These are phyloP conservation scores for Phylloporus sp. DNA, from an alignment of 768 basidiomycete genomes.

Conservation along the genomic window DNA sequence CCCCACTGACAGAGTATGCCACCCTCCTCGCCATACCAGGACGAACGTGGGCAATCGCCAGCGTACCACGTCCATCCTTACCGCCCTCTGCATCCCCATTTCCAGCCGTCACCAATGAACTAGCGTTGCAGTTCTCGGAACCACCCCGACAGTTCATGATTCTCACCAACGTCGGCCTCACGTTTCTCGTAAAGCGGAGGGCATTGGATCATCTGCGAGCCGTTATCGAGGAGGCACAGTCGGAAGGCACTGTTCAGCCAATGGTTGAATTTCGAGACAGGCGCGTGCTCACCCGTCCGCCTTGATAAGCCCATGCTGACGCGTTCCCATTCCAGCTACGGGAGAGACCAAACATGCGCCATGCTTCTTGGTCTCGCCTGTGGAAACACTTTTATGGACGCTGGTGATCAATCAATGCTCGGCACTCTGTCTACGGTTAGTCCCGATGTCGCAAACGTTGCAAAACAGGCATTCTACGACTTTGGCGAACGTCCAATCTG, in stretches of 20 bases:
- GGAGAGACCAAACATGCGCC: conserved; percentile 86
- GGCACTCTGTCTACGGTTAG: conserved; percentile 48
- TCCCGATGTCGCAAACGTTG: conserved; percentile 61
- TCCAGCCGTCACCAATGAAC: conserved; percentile 67
- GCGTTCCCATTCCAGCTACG: conserved; percentile 56
- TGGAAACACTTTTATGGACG: conserved; percentile 75
- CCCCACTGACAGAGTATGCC: conserved; percentile 73
- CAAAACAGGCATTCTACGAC: conserved; percentile 85
- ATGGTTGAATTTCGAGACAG: conserved; percentile 79
- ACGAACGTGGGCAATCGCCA: conserved; percentile 77
- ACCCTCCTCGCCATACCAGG: conserved; percentile 76
- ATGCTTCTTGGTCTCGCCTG: conserved; percentile 86
- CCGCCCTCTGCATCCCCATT: conserved; percentile 38
- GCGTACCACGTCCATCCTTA: conserved; percentile 37
- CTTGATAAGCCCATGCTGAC: conserved; percentile 1
- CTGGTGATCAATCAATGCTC: conserved; percentile 40
- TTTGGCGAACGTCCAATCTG: conserved; percentile 80
- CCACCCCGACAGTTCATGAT: conserved; percentile 78
- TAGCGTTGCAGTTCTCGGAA: conserved; percentile 77
- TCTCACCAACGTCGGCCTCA: conserved; percentile 80
- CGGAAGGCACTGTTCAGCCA: conserved; percentile 70
- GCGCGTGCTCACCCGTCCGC: conserved; percentile 34
- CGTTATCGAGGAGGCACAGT: conserved; percentile 76
- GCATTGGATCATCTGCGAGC: conserved; percentile 81
- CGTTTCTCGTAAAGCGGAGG: conserved; percentile 73